Evolutionary conservation across 768 basidiomycete genomes (phyloP), one percentile per base, ranked within the genome.

Genomic region (Pulveroboletus sp.): DNA sequence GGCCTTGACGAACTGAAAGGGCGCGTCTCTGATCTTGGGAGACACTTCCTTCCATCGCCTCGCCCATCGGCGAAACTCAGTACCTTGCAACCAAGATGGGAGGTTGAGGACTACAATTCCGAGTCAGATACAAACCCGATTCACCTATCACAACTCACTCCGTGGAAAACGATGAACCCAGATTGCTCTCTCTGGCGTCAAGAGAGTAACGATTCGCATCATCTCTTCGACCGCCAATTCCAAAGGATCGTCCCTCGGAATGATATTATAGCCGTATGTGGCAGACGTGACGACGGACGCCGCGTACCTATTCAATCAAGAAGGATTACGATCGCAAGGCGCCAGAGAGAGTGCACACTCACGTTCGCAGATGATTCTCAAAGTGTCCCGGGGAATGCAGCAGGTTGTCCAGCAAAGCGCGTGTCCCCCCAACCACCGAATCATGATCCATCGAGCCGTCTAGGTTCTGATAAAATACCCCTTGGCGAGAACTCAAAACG

Each of bases 1-100:
- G 12, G 55, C 53, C 30, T 60, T 56, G 43, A 64, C 59, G 32
- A 59, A 63, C 20, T 56, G 50, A n/a, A 63, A 57, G 2, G 67
- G 64, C 2, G 10, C 46, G 2, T 56, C 50, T 35, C 55, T 51
- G 13, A 63, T 40, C 17, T 47, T 37, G 22, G 53, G 37, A 6
- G 52, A 58, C 13, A 53, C 6, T 37, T 53, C 47, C 30, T 41
- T 50, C 37, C 51, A 53, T 37, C 49, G 45, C 9, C 30, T 14
- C n/a, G 49, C 53, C 32, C 53, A 32, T 14, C 37, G 51, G 19
- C 52, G 35, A 17, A 61, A 45, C 6, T 40, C 50, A 3, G 49
- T 44, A 12, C 62, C 56, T 0, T 55, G 54, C 19, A 60, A 51
- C 58, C 56, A 62, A 8, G 62, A 40, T 2, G 64, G 54, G 19